phyloP scores from a whole-genome alignment of 306 rosid genomes.

The Urtica urens region DNA sequence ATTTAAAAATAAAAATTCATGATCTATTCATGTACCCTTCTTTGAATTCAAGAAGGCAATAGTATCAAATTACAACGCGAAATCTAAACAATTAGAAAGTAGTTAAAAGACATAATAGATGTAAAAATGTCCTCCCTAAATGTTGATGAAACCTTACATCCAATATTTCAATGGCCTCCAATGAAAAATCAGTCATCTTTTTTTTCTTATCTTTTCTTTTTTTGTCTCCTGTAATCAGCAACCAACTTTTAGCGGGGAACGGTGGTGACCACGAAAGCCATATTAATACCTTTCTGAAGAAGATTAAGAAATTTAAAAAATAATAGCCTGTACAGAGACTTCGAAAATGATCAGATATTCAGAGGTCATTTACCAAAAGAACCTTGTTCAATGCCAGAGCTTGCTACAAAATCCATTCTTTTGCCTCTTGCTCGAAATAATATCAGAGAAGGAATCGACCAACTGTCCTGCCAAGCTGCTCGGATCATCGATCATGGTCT shows the following conservation, averaged over 20 bases:
- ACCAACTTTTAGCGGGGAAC: conserved; percentile 47
- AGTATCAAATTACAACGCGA: conserved; percentile 27
- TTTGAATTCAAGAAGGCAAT: conserved; percentile 38
- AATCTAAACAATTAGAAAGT: conserved; percentile 24
- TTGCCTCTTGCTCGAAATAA: conserved; percentile 76
- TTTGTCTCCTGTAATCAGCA: conserved; percentile 43
- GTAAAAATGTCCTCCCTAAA: conserved; percentile 27
- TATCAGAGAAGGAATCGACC: conserved; percentile 88
- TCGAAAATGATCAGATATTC: conserved; percentile 50
- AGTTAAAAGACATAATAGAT: conserved; percentile 29
- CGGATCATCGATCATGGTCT: conserved; percentile 89
- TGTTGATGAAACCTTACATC: conserved; percentile 25
- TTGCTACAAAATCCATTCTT: conserved; percentile 58
- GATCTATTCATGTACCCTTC: conserved; percentile 33
- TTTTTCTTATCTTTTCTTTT: too few relatives aligned
- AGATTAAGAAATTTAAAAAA: conserved; percentile 44
- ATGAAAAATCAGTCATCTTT: conserved; percentile 43
- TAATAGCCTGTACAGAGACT: conserved; percentile 60
- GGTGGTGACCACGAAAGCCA: conserved; percentile 32
- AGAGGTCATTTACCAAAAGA: conserved; percentile 31
- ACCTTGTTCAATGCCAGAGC: conserved; percentile 40
- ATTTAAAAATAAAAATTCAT: conserved; percentile 23
- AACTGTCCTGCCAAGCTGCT: conserved; percentile 97
- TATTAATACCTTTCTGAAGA: conserved; percentile 40
- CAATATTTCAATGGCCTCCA: conserved; percentile 33